A percentile compares a stretch with the other conserved stretches of the same genome.
Conservation (phyloP, 805 yeast genomes). For the Grigorovia transvaalensis region DNA sequence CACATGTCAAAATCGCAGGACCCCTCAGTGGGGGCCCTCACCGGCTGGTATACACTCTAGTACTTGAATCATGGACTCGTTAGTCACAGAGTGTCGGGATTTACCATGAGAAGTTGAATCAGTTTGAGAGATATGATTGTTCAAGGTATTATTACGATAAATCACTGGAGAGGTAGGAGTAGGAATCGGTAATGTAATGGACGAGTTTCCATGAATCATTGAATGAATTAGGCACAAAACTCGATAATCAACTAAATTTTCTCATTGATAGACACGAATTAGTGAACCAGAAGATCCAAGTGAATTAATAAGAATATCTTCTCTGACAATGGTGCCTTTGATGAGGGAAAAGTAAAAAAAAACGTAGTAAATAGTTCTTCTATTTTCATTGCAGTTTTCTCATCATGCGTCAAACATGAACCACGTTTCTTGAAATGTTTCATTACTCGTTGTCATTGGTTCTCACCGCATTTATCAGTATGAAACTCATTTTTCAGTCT, state of each 20-base stretch:
- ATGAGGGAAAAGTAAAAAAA: neutral
- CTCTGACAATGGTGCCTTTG: constrained; percentile 10
- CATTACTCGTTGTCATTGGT: no score
- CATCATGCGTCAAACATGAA: no score
- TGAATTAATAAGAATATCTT: constrained; percentile 18
- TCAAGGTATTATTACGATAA: constrained; percentile 39
- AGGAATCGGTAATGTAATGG: constrained; percentile 71
- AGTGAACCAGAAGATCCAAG: constrained; percentile 72
- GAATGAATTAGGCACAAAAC: constrained; percentile 57
- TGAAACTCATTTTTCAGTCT: neutral
- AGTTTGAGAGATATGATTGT: constrained; percentile 9
- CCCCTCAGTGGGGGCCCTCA: neutral
- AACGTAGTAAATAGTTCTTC: neutral
- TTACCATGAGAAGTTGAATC: constrained; percentile 57
- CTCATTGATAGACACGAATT: constrained; percentile 74
- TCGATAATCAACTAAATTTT: constrained; percentile 59
- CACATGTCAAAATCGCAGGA: neutral
- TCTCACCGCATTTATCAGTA: no score
- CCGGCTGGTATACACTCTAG: neutral
- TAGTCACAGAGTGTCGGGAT: no score
- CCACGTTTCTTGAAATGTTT: no score
- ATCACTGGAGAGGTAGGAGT: constrained; percentile 72
- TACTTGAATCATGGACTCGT: constrained; percentile 65
- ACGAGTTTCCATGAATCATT: constrained; percentile 36
- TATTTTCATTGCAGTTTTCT: neutral